These are phyloP conservation scores for Serendipita sp. DNA, from an alignment of 768 basidiomycete genomes.

Conservation along the genomic window DNA sequence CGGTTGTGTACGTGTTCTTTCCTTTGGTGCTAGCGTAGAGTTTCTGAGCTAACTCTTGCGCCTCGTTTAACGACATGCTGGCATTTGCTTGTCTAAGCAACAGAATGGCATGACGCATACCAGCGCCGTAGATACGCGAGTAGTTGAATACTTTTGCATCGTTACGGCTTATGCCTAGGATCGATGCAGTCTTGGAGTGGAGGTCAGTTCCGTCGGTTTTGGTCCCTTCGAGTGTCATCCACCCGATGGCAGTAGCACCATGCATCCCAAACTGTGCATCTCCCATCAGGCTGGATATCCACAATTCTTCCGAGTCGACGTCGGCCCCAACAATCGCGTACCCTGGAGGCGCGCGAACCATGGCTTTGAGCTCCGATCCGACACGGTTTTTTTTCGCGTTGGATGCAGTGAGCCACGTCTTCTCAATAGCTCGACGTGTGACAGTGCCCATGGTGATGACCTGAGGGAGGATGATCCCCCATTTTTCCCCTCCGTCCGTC, in stretches of 20 bases:
- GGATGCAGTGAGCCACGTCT: conserved; percentile 94
- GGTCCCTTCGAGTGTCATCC: conserved; percentile 99
- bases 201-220: conserved; percentile 89
- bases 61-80: conserved; percentile 58
- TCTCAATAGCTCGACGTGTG: conserved; percentile 92
- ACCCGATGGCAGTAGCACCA: conserved; percentile 90
- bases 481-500: conserved; percentile 28
- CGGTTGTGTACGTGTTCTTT: conserved; percentile 57
- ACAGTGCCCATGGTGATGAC: conserved; percentile 98
- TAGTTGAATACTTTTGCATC: conserved; percentile 99
- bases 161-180: conserved; percentile 83
- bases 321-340: conserved; percentile 95
- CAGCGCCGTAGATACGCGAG: conserved; percentile 96
- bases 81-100: conserved; percentile 76
- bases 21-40: conserved; percentile 91
- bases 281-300: conserved; percentile 98
- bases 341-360: conserved; percentile 87
- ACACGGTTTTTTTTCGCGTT: conserved; percentile 96
- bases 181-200: conserved; percentile 89
- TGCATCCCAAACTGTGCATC: conserved; percentile 96
- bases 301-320: conserved; percentile 95
- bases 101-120: conserved; percentile 82
- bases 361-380: conserved; percentile 95
- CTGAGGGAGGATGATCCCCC: conserved; percentile 89
- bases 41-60: conserved; percentile 63